These are phyloP conservation scores for Nicotiana tabacum DNA, from an alignment of 257 asterid species.

Conservation along the genomic window DNA sequence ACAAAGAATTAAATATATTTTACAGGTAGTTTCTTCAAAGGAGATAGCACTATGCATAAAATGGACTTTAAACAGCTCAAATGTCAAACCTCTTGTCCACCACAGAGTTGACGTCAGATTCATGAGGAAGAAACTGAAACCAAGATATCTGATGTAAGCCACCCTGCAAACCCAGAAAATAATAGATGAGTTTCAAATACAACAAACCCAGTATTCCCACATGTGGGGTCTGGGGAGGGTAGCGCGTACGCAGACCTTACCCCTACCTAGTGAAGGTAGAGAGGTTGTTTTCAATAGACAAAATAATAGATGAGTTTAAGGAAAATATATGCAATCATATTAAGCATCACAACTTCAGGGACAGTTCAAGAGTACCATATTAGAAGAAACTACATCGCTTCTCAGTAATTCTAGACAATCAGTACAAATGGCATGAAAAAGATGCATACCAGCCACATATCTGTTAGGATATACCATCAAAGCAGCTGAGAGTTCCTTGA, in stretches of 20 bases:
- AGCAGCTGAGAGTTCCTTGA: neutral
- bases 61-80: neutral
- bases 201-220: too few species aligned
- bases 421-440: neutral
- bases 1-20: neutral
- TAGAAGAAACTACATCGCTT: neutral
- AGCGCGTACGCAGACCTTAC: too few species aligned
- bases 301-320: neutral
- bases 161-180: conserved; percentile 46
- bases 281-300: too few species aligned
- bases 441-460: neutral
- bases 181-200: too few species aligned
- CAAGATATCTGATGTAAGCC: conserved; percentile 96
- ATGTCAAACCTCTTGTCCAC: conserved; percentile 71
- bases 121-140: conserved; percentile 95
- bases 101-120: conserved; percentile 51
- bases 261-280: too few species aligned
- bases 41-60: neutral
- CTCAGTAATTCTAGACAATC: neutral
- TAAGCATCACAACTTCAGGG: conserved; percentile 6
- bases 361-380: neutral
- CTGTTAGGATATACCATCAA: neutral
- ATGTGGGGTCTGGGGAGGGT: too few species aligned
- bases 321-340: conserved; percentile 1
- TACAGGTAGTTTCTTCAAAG: neutral